Percentiles rank a stretch among this genome's conserved stretches.
These are phyloP conservation scores for Nemania diffusa DNA, from an alignment of 2,329 filamentous ascomycete species.

Conservation along the genomic window DNA sequence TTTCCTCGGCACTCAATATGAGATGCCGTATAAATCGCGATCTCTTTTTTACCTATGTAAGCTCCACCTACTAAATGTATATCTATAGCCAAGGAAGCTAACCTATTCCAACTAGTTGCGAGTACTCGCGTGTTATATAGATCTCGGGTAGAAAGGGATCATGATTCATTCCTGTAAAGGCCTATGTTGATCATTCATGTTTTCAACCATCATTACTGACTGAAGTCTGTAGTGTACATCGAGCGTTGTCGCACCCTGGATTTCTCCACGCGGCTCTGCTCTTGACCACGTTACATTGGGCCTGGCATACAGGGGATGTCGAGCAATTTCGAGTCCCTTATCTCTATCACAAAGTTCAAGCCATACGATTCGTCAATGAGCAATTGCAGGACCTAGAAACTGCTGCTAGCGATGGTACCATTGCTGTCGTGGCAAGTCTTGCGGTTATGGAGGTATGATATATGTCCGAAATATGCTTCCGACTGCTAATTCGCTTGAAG, in stretches of 20 bases:
- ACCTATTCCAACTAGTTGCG: conserved; percentile 49
- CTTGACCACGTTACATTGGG: conserved; percentile 58
- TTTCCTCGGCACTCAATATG: conserved; percentile 46
- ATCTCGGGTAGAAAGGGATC: conserved; percentile 52
- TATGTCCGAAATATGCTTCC: conserved; percentile 5
- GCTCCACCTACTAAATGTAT: conserved; percentile 40
- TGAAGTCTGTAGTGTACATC: conserved; percentile 51
- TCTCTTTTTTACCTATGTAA: conserved; percentile 53
- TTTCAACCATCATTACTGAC: conserved; percentile 12
- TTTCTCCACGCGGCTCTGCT: conserved; percentile 59
- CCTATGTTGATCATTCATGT: conserved; percentile 2
- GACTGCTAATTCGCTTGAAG: conserved; percentile 43
- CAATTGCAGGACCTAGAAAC: conserved; percentile 54
- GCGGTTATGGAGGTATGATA: conserved; percentile 56
- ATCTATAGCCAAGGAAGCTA: conserved; percentile 15
- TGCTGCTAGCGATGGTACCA: conserved; percentile 55
- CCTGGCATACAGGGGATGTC: conserved; percentile 58
- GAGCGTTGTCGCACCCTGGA: conserved; percentile 57
- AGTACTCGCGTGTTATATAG: conserved; percentile 56
- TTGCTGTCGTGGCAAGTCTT: conserved; percentile 57
- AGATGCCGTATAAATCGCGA: conserved; percentile 50
- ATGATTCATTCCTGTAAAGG: conserved; percentile 50
- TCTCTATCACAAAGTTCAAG: conserved; percentile 59
- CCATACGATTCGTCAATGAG: conserved; percentile 58
- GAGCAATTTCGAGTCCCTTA: conserved; percentile 58